Percentiles rank a stretch among this genome's conserved stretches.
These are phyloP conservation scores for Saccharomyces uvarum DNA, from an alignment of 1,139 yeast genomes.

Conservation along the genomic window DNA sequence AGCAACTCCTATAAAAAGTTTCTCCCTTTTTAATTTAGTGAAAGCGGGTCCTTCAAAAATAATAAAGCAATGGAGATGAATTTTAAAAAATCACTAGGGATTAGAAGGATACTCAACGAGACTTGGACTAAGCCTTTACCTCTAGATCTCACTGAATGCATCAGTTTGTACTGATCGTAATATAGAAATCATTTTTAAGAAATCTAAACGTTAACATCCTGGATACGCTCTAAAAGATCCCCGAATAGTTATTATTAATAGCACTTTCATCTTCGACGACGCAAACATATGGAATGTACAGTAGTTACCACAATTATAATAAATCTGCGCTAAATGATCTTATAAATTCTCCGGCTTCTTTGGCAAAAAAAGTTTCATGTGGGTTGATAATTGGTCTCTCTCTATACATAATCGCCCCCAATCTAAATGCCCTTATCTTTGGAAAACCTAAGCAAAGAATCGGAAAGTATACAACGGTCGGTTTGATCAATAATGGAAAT, in stretches of 20 bases:
- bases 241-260: background rate
- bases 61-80: background rate
- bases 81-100: background rate
- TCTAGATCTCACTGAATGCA: background rate
- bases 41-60: background rate
- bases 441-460: slow-evolving; percentile 37
- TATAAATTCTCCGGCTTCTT: background rate
- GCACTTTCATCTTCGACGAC: background rate
- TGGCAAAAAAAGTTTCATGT: background rate
- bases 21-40: background rate
- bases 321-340: background rate
- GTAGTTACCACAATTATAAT: background rate
- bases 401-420: slow-evolving; percentile 10
- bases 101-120: background rate
- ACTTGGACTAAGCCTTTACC: background rate
- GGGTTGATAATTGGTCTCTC: slow-evolving; percentile 3
- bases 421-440: slow-evolving; percentile 1
- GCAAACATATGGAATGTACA: background rate
- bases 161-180: background rate
- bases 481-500: slow-evolving; percentile 70
- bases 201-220: too few relatives aligned
- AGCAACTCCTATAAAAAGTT: background rate
- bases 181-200: too few relatives aligned
- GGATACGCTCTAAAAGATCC: background rate
- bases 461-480: slow-evolving; percentile 67